These are phyloP conservation scores for Nicotiana undulata DNA, from an alignment of 257 asterid genomes.

Conservation along the genomic window DNA sequence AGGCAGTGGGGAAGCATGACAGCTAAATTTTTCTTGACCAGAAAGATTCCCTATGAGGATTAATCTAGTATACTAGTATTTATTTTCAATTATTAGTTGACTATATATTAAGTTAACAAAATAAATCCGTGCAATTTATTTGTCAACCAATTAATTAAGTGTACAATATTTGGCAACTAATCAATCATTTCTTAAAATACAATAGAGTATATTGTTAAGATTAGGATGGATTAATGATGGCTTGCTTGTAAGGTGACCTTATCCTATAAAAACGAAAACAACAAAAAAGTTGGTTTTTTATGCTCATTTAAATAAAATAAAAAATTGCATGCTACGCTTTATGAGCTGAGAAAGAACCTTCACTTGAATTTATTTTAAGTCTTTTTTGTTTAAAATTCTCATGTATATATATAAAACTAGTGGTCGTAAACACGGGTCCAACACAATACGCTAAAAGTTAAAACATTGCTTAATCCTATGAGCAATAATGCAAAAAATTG, in stretches of 20 bases:
- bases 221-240: neutral
- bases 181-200: neutral
- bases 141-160: neutral
- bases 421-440: too few relatives aligned
- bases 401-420: too few relatives aligned
- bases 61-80: neutral
- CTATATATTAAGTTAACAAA: neutral
- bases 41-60: conserved; percentile 13
- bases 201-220: neutral
- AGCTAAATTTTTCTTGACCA: conserved; percentile 29
- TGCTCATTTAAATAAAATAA: neutral
- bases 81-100: neutral
- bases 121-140: neutral
- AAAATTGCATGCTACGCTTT: too few relatives aligned
- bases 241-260: neutral
- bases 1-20: conserved; percentile 36
- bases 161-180: neutral
- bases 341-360: too few relatives aligned
- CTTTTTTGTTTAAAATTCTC: too few relatives aligned
- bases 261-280: neutral
- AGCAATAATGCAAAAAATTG: too few relatives aligned
- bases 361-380: too few relatives aligned
- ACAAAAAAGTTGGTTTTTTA: neutral
- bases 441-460: too few relatives aligned
- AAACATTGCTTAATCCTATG: too few relatives aligned